phyloP scores from a whole-genome alignment of 2,329 filamentous ascomycete genomes.

The Colletotrichum spaethianum region DNA sequence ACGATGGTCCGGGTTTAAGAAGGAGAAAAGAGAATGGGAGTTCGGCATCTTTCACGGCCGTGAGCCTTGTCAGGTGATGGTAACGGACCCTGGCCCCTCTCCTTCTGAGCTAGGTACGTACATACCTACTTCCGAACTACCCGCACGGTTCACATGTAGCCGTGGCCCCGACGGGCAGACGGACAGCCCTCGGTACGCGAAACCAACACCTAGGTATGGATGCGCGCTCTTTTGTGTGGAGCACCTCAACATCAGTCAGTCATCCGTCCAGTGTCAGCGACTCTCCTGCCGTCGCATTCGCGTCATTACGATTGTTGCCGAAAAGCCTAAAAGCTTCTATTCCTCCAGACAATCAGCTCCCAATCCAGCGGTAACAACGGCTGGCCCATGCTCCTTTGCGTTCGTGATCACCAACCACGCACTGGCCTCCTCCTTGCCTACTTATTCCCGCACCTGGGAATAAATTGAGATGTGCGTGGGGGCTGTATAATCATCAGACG shows the following conservation, averaged over 20 bases:
- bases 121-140: slow-evolving; percentile 22
- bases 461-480: not conserved
- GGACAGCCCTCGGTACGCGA: slow-evolving; percentile 11
- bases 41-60: slow-evolving; percentile 21
- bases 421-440: too few species aligned
- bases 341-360: not conserved
- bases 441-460: slow-evolving; percentile 20
- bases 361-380: slow-evolving; percentile 20
- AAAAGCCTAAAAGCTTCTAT: slow-evolving; percentile 19
- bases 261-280: not conserved
- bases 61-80: not conserved
- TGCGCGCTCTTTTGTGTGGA: not conserved
- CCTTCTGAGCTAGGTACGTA: too few species aligned
- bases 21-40: slow-evolving; percentile 5
- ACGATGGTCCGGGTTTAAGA: slow-evolving; percentile 22
- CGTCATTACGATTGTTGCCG: slow-evolving; percentile 16
- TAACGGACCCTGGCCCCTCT: not conserved
- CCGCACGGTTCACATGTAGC: slow-evolving; percentile 30
- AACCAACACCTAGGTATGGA: not conserved
- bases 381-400: slow-evolving; percentile 10
- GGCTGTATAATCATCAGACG: not conserved
- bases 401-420: not conserved
- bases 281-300: slow-evolving; percentile 12
- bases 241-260: slow-evolving; percentile 18
- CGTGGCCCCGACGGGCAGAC: slow-evolving; percentile 22